Evolutionary conservation across 163 green algal genomes (phyloP), one percentile per base, ranked within the genome.

Genomic region (Prototheca wickerhamii): DNA sequence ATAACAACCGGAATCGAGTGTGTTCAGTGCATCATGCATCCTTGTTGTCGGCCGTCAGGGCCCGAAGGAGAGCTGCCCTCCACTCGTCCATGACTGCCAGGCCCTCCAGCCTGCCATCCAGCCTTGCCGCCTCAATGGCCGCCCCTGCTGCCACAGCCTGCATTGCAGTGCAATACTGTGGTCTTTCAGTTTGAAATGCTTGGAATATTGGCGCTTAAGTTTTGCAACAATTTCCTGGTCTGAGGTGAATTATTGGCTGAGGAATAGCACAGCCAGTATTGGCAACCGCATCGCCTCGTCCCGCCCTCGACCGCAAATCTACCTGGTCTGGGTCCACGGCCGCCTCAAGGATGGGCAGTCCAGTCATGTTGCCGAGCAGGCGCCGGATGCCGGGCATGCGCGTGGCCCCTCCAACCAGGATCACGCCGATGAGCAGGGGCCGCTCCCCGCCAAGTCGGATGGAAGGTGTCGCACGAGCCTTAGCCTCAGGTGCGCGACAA

Each of bases 281-380:
- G 4, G 37, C 35, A 29, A 34, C 1, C 43, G 29, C 42, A 18
- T 26, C 18, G 5, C 56, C 17, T 33, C 20, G 6, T 50, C 31
- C 23, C 34, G 6, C 34, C 34, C 12, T 50, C 15, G n/a, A 17
- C 25, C 34, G 28, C 56, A 49, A 17, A 52, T 49, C 32, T 37
- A 81, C 75, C 65, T 74, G 61, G 59, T 95, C 88, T 15, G 86
- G 86, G 65, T 94, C 81, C 21, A 94, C 80, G 12, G 63, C 61
- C 20, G 35, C 60, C 28, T 71, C 57, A 1, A 66, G 61, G 1
- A 79, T 67, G 28, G 82, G 54, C 26, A 95, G 42, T 6, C 90
- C 85, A 1, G 88, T 95, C 83, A 94, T 95, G 82, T 96, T 92
- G 33, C 54, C 42, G 12, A 97, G 78, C 69, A 97, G 95, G 50